Evolutionary conservation across 352 stramenopile genomes (phyloP), one percentile per base, ranked within the genome.

Genomic region (Blastocystis sp.): DNA sequence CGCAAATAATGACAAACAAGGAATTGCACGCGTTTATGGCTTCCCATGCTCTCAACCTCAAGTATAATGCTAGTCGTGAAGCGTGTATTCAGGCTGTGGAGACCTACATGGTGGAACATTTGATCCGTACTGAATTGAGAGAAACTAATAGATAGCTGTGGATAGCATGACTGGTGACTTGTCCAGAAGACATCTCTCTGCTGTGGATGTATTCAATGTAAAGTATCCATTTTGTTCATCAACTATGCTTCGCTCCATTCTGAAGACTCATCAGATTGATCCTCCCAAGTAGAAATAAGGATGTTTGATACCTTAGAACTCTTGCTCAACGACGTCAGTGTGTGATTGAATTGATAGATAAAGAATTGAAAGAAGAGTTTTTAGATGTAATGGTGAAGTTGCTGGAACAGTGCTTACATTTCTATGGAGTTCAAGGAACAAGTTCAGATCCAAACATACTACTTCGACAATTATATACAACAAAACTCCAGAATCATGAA

Each of bases 1-100:
- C 71, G 0, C 71, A 83, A 16, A 14, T 16, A 24, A 29, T 66
- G 32, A 51, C 71, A 12, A 51, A 67, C 11, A 14, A 65, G 43
- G 16, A 16, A 32, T 37, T 83, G 7, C 49, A 52, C 24, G 1
- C 32, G 6, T 83, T 83, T 27, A 83, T 83, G 29, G 1, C 14
- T 3, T 19, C 63, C 5, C 49, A 83, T 63, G 16, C 21, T n/a
- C 54, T 83, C 5, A 52, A n/a, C 21, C 2, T 24, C 14, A 12
- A 27, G 27, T 14, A 19, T 37, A 74, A 74, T n/a, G 0, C 46
- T 3, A 65, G 46, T 29, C n/a, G 71, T 19, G 52, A 66, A 61
- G 49, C 16, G 42, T 83, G 71, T 54, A 65, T 83, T 37, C 71
- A 83, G 43, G 63, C 71, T 9, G 71, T 83, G 14, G 71, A 83